Conservation (phyloP, 805 yeast genomes). For the Pichia manshurica region DNA sequence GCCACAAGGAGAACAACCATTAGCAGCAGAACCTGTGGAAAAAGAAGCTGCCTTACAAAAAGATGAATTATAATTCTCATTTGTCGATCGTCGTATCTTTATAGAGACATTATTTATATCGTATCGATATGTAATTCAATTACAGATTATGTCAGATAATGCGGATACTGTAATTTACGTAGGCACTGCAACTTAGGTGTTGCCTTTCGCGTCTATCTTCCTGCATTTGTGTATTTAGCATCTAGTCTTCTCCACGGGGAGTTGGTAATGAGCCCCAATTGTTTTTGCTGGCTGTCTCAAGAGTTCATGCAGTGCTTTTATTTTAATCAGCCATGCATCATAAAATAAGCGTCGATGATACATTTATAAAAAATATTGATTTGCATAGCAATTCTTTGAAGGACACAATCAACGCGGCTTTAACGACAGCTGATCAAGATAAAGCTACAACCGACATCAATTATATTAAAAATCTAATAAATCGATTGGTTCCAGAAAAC, state of each 20-base stretch:
- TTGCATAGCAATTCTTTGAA: neutral
- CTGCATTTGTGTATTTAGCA: too few species aligned
- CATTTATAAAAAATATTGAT: neutral
- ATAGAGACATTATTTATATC: neutral
- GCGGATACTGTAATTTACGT: too few species aligned
- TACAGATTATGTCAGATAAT: neutral
- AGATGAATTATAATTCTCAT: conserved; percentile 8
- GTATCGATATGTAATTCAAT: neutral
- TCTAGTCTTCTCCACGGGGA: too few species aligned
- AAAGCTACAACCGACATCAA: conserved; percentile 2
- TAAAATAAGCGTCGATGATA: neutral
- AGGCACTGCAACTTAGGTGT: too few species aligned
- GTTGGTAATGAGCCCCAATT: too few species aligned
- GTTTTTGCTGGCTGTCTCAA: too few species aligned
- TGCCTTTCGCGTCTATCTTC: too few species aligned
- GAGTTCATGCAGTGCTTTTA: too few species aligned
- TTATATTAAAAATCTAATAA: neutral
- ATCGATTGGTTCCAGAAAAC: neutral
- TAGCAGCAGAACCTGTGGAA: neutral
- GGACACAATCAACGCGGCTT: neutral
- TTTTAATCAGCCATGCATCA: too few species aligned
- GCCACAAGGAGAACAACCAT: neutral
- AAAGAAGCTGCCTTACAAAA: conserved; percentile 1
- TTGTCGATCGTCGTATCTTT: neutral
- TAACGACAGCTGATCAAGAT: neutral